A percentile compares a stretch with the other conserved stretches of the same genome.
Evolutionary conservation across 257 asterid genomes (phyloP).

Genomic region (Sherardia arvensis): DNA sequence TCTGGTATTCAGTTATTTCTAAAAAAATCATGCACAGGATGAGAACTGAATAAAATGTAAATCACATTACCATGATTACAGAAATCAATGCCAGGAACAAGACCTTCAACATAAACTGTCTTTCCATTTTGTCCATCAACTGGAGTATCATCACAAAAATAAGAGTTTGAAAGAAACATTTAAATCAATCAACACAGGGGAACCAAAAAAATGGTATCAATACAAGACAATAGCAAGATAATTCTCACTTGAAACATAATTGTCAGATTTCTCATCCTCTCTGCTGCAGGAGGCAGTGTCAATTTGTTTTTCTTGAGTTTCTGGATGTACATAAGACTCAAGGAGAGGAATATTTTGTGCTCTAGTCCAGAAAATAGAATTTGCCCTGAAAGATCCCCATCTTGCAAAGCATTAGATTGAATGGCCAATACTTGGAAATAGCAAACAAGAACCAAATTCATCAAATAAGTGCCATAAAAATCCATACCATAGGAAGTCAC

Average conservation of each 20-base stretch:
- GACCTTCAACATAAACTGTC: slow-evolving; percentile 79
- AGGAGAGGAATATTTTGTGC: slow-evolving; percentile 89
- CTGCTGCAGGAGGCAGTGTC: slow-evolving; percentile 7
- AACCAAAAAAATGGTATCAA: slow-evolving; percentile 6
- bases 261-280: slow-evolving; percentile 18
- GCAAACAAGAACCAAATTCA: neutral
- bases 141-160: slow-evolving; percentile 20
- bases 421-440: neutral
- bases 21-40: neutral
- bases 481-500: slow-evolving; percentile 87
- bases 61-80: slow-evolving; percentile 85
- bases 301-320: slow-evolving; percentile 30
- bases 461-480: neutral
- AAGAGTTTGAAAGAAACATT: neutral
- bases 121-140: slow-evolving; percentile 46
- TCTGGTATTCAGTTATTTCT: neutral
- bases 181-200: neutral
- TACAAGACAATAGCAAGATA: slow-evolving; percentile 11
- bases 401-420: slow-evolving; percentile 13
- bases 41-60: neutral
- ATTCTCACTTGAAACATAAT: slow-evolving; percentile 29
- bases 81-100: slow-evolving; percentile 96
- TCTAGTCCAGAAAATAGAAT: slow-evolving; percentile 93
- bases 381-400: slow-evolving; percentile 61
- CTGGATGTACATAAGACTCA: slow-evolving; percentile 38